A percentile compares a stretch with the other conserved stretches of the same genome.
Evolutionary conservation across 1,284 basidiomycete genomes (phyloP).

Genomic region (Cerioporus squamosus): DNA sequence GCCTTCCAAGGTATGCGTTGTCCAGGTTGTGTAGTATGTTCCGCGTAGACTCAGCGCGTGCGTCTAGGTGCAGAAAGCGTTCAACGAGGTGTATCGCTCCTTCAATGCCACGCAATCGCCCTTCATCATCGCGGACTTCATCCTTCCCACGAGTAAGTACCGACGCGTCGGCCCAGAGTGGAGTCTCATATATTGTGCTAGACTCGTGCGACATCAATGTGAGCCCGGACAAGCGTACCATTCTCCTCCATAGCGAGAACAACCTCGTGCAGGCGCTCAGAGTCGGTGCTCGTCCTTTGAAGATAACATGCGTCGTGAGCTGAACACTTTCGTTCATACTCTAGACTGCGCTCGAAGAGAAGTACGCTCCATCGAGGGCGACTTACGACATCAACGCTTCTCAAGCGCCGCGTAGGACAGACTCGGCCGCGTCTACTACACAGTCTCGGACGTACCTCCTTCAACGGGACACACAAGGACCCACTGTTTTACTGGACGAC

Average conservation of each 20-base stretch:
- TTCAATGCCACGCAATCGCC: slow-evolving; percentile 86
- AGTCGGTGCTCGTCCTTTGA: slow-evolving; percentile 45
- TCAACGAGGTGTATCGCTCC: slow-evolving; percentile 89
- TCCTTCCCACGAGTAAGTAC: slow-evolving; percentile 75
- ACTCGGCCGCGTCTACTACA: not conserved
- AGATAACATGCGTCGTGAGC: too few relatives aligned
- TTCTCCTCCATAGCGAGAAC: slow-evolving; percentile 89
- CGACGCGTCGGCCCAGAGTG: not conserved
- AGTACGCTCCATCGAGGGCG: slow-evolving; percentile 71
- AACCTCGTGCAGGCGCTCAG: slow-evolving; percentile 82
- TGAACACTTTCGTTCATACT: too few relatives aligned
- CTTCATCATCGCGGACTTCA: slow-evolving; percentile 84
- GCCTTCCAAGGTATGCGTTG: slow-evolving; percentile 77
- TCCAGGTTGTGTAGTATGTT: not conserved
- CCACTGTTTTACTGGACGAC: slow-evolving; percentile 18
- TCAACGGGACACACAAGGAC: not conserved
- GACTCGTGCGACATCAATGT: slow-evolving; percentile 95
- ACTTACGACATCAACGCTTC: slow-evolving; percentile 62
- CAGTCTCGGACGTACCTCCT: not conserved
- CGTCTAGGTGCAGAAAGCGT: slow-evolving; percentile 75
- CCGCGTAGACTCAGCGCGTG: not conserved
- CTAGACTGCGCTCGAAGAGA: slow-evolving; percentile 60
- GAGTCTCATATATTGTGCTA: slow-evolving; percentile 32
- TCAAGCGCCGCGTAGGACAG: slow-evolving; percentile 4
- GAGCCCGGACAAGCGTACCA: slow-evolving; percentile 95